These are phyloP conservation scores for Debaryomyces hansenii DNA, from an alignment of 805 yeast genomes.

Conservation along the genomic window DNA sequence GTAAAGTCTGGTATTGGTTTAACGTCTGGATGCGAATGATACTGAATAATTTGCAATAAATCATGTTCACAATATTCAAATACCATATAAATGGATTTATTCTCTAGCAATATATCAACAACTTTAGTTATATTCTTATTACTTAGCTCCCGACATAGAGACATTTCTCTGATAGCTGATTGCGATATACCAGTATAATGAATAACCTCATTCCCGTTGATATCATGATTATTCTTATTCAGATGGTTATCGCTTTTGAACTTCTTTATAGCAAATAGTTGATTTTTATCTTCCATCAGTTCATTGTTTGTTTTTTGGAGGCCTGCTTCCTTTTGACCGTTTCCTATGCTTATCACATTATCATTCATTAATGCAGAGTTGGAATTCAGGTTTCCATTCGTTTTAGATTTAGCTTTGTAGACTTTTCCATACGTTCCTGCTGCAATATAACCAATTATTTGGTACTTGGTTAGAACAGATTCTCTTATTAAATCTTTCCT, in stretches of 20 bases:
- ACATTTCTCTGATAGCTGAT: constrained; percentile 95
- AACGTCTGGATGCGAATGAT: constrained; percentile 86
- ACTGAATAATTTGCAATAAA: constrained; percentile 88
- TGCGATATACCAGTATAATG: constrained; percentile 96
- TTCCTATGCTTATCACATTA: constrained; percentile 4
- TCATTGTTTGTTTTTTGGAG: constrained; percentile 5
- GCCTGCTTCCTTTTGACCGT: constrained; percentile 4
- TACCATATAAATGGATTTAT: constrained; percentile 89
- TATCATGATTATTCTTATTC: constrained; percentile 35
- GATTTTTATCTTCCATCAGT: constrained; percentile 12
- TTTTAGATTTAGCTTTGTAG: constrained; percentile 73
- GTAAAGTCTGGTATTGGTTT: constrained; percentile 76
- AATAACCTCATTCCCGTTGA: constrained; percentile 78
- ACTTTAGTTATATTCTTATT: constrained; percentile 79
- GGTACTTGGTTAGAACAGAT: constrained; percentile 81
- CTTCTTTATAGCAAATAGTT: constrained; percentile 84
- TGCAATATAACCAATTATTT: constrained; percentile 91
- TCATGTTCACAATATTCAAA: constrained; percentile 97
- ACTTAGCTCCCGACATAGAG: constrained; percentile 82
- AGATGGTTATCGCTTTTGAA: constrained; percentile 77
- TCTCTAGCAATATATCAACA: constrained; percentile 81
- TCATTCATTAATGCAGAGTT: constrained; percentile 12
- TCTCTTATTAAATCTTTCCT: constrained; percentile 63
- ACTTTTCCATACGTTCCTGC: constrained; percentile 98
- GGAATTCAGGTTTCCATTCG: constrained; percentile 10